Conservation (phyloP, 1,284 basidiomycete species). For the Cerrena zonata region DNA sequence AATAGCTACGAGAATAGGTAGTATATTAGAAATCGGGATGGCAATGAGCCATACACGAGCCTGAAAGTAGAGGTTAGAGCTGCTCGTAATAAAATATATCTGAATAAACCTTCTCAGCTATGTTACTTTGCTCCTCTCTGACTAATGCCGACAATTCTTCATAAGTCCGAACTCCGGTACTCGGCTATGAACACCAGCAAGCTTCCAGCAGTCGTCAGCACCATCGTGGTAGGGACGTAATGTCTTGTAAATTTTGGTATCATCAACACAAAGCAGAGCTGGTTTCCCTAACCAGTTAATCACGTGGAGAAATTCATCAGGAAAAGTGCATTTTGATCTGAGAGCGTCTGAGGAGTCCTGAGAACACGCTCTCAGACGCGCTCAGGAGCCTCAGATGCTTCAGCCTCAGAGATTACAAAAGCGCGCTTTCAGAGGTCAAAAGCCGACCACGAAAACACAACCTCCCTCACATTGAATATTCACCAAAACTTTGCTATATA, state of each 20-base stretch:
- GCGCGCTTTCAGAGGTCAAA: too few relatives aligned
- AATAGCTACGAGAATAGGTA: not conserved
- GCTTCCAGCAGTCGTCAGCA: not conserved
- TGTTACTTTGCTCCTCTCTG: not conserved
- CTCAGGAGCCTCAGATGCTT: too few relatives aligned
- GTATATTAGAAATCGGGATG: not conserved
- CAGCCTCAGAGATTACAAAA: too few relatives aligned
- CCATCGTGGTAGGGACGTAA: not conserved
- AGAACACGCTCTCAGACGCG: too few relatives aligned
- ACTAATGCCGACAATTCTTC: not conserved
- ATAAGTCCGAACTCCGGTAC: conserved; percentile 1
- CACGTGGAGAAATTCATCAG: not conserved
- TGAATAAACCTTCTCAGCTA: not conserved
- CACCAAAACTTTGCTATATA: too few relatives aligned
- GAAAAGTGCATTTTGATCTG: too few relatives aligned
- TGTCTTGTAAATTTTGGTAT: not conserved
- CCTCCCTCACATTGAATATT: too few relatives aligned
- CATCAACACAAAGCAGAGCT: not conserved
- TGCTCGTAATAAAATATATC: too few relatives aligned
- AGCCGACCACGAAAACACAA: too few relatives aligned
- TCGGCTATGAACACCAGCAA: conserved; percentile 1
- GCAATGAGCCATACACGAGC: not conserved
- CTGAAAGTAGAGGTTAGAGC: not conserved
- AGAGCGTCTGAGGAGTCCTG: too few relatives aligned
- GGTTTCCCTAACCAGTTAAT: not conserved